These are phyloP conservation scores for Leccinum angustisporum DNA, from an alignment of 1,284 basidiomycete species.

Conservation along the genomic window DNA sequence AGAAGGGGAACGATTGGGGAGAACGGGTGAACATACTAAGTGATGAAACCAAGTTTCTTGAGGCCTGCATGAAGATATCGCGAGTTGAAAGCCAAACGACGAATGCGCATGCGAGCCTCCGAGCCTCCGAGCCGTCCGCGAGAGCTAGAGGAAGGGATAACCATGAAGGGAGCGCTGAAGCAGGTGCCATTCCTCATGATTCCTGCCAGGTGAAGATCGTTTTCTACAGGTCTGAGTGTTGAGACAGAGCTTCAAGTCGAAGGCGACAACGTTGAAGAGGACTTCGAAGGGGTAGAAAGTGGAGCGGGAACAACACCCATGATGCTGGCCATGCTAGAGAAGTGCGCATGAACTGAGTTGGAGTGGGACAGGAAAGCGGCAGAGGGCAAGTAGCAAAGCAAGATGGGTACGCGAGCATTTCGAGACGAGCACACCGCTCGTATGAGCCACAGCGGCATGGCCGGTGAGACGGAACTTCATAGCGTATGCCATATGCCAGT, in stretches of 20 bases:
- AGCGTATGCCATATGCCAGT: too few relatives aligned
- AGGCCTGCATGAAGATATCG: slow-evolving; percentile 89
- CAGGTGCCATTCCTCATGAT: slow-evolving; percentile 57
- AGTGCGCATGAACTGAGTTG: too few relatives aligned
- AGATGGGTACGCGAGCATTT: too few relatives aligned
- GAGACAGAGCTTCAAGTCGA: slow-evolving; percentile 31
- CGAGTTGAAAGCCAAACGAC: slow-evolving; percentile 92
- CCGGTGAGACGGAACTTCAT: too few relatives aligned
- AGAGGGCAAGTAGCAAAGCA: too few relatives aligned
- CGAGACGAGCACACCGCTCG: too few relatives aligned
- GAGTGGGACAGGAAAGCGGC: too few relatives aligned
- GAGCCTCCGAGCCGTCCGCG: slow-evolving; percentile 71
- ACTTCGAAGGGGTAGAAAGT: slow-evolving; percentile 44
- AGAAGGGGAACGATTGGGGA: slow-evolving; percentile 94
- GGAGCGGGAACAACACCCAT: slow-evolving; percentile 73
- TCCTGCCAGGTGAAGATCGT: slow-evolving; percentile 44
- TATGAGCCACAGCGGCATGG: too few relatives aligned
- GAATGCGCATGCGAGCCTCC: slow-evolving; percentile 71
- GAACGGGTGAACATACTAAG: slow-evolving; percentile 82
- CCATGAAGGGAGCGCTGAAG: slow-evolving; percentile 57
- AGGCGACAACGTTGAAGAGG: slow-evolving; percentile 24
- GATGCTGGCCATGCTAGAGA: slow-evolving; percentile 9
- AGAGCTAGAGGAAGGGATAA: slow-evolving; percentile 55
- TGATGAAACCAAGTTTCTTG: slow-evolving; percentile 94
- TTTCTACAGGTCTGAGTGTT: slow-evolving; percentile 31